A percentile compares a stretch with the other conserved stretches of the same genome.
These are phyloP conservation scores for Gastrodia elata DNA, from an alignment of 106 monocot species.

Conservation along the genomic window DNA sequence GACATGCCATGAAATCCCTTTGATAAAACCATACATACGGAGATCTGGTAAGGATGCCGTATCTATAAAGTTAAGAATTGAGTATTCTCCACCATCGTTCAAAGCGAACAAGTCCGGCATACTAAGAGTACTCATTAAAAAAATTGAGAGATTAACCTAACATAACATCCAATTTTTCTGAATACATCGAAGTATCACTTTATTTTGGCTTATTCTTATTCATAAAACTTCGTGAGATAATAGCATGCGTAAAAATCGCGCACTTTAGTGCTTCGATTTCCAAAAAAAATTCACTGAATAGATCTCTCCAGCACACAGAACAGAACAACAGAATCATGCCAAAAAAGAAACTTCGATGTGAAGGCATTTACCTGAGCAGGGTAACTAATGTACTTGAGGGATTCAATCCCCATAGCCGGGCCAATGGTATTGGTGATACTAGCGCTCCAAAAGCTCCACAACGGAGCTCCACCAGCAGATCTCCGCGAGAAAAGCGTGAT, in stretches of 20 bases:
- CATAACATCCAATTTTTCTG: no score
- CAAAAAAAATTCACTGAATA: neutral
- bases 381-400: conserved; percentile 93
- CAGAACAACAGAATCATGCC: neutral
- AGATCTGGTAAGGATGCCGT: neutral
- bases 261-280: no score
- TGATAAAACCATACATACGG: neutral
- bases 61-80: neutral
- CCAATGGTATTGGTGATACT: conserved; percentile 95
- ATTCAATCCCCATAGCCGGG: conserved; percentile 95
- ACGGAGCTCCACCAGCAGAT: conserved; percentile 71
- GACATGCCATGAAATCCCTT: neutral
- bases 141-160: no score
- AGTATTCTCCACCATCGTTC: neutral
- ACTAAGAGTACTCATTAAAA: neutral
- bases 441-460: conserved; percentile 81
- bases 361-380: conserved; percentile 74
- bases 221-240: no score
- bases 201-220: no score
- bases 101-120: neutral
- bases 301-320: neutral
- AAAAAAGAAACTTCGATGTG: neutral
- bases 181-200: no score
- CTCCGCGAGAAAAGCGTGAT: conserved; percentile 5
- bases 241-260: no score